Percentiles rank a stretch among this genome's conserved stretches.
Conservation (phyloP, 495 filamentous ascomycete species). For the Lepidopterella palustris region DNA sequence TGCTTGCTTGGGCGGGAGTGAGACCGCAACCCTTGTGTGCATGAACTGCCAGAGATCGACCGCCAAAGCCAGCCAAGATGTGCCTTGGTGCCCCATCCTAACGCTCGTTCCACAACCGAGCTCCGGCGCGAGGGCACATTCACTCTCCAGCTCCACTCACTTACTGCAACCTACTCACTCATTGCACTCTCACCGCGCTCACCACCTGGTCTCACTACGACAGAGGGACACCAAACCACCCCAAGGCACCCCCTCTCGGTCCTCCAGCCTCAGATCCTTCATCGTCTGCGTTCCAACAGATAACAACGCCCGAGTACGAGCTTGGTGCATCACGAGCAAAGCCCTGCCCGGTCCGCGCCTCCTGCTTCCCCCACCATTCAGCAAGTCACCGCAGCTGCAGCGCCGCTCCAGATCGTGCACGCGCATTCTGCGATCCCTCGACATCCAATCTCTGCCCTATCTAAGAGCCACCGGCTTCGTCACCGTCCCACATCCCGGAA, state of each 20-base stretch:
- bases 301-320: neutral
- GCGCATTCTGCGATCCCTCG: neutral
- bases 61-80: neutral
- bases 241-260: neutral
- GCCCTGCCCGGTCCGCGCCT: neutral
- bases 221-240: neutral
- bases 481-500: neutral
- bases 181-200: neutral
- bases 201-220: no score
- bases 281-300: neutral
- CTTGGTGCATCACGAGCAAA: neutral
- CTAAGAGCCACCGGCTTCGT: neutral
- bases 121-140: no score
- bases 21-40: neutral
- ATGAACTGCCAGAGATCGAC: neutral
- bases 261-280: neutral
- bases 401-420: neutral
- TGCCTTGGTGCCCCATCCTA: neutral
- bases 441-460: neutral
- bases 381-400: neutral
- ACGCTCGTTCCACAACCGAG: neutral
- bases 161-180: neutral
- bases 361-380: neutral
- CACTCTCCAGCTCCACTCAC: no score
- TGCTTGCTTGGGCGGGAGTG: neutral